These are phyloP conservation scores for Candida multigemmis DNA, from an alignment of 805 yeast species.

Conservation along the genomic window DNA sequence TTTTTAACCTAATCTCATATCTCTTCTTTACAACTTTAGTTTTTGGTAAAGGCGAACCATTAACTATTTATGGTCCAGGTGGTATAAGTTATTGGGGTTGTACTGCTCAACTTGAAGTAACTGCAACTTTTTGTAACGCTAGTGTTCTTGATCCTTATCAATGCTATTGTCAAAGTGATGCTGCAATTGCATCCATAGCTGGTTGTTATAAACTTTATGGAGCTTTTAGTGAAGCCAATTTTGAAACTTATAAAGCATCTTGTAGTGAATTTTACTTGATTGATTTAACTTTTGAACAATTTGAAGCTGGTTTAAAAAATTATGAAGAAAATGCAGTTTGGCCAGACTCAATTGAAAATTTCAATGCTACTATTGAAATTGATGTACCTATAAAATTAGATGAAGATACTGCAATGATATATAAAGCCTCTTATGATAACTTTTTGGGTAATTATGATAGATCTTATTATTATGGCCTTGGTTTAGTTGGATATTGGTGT, in stretches of 20 bases:
- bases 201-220: conserved; percentile 11
- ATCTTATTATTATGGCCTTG: conserved; percentile 16
- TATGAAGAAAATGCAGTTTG: conserved; percentile 8
- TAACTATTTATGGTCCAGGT: too few relatives aligned
- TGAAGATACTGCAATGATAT: too few relatives aligned
- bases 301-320: conserved; percentile 6
- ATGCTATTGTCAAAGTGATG: conserved; percentile 13
- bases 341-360: conserved; percentile 10
- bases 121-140: conserved; percentile 2
- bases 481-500: background rate
- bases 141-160: too few relatives aligned
- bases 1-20: too few relatives aligned
- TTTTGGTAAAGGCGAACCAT: too few relatives aligned
- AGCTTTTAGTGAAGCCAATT: conserved; percentile 3
- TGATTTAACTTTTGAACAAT: conserved; percentile 10
- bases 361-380: conserved; percentile 11
- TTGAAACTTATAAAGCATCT: conserved; percentile 6
- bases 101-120: background rate
- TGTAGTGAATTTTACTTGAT: conserved; percentile 10
- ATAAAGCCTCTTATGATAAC: conserved; percentile 9
- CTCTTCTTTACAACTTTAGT: too few relatives aligned
- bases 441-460: conserved; percentile 14
- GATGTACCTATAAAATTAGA: conserved; percentile 18
- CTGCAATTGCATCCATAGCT: conserved; percentile 18
- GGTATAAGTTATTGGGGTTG: background rate